A percentile compares a stretch with the other conserved stretches of the same genome.
Evolutionary conservation across 2,329 filamentous ascomycete genomes (phyloP).

Genomic region (Phaeosphaeriaceae sp.): DNA sequence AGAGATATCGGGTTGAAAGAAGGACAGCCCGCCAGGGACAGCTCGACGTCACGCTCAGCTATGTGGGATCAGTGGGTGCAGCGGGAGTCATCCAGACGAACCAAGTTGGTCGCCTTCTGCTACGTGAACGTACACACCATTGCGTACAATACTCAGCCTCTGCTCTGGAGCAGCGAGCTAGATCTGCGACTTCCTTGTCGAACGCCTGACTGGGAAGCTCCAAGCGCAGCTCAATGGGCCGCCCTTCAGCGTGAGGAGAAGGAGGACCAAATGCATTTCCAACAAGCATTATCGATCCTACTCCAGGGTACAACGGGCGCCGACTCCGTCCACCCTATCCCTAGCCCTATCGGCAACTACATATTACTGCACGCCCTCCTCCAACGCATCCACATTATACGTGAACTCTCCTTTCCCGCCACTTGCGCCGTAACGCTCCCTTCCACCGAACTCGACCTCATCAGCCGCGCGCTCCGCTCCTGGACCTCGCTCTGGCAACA

Average conservation of each 20-base stretch:
- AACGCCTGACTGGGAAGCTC: constrained; percentile 35
- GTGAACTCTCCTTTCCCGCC: constrained; percentile 33
- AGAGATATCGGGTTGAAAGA: constrained; percentile 37
- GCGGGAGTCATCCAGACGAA: constrained; percentile 36
- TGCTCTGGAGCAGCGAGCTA: constrained; percentile 38
- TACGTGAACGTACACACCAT: constrained; percentile 44
- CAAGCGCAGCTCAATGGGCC: constrained; percentile 34
- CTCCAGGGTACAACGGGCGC: constrained; percentile 22
- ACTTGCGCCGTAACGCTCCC: constrained; percentile 27
- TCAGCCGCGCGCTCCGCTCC: constrained; percentile 37
- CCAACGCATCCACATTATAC: constrained; percentile 37
- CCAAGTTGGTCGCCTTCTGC: constrained; percentile 40
- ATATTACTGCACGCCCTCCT: constrained; percentile 39
- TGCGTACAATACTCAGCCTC: constrained; percentile 40
- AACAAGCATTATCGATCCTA: constrained; percentile 35
- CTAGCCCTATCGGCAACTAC: constrained; percentile 41
- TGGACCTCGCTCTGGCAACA: constrained; percentile 47
- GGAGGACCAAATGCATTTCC: constrained; percentile 36
- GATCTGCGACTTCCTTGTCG: constrained; percentile 35
- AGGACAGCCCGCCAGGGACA: constrained; percentile 10
- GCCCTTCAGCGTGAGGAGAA: constrained; percentile 30
- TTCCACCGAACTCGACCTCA: constrained; percentile 25
- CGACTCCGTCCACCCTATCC: constrained; percentile 32
- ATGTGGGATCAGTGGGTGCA: constrained; percentile 42
- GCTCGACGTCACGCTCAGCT: constrained; percentile 25